phyloP scores from a whole-genome alignment of 169 alveolate species.

The Plasmodium relictum region DNA sequence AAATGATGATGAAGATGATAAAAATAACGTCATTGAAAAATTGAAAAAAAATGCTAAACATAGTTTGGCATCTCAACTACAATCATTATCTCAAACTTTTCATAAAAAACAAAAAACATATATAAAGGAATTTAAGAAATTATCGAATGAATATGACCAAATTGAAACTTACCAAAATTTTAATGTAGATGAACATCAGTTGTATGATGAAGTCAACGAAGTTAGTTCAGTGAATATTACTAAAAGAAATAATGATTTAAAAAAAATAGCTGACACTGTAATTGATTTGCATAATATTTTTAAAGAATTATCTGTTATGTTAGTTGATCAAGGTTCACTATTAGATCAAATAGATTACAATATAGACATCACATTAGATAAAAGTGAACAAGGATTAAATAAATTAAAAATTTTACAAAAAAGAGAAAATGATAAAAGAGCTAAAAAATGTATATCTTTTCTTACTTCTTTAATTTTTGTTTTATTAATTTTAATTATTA shows the following conservation, averaged over 20 bases:
- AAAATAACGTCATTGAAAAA: constrained; percentile 36
- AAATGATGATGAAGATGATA: constrained; percentile 3
- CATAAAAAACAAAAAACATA: constrained; percentile 81
- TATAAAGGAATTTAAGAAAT: constrained; percentile 79
- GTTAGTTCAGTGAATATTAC: constrained; percentile 64
- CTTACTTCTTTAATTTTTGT: constrained; percentile 48
- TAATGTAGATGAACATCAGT: constrained; percentile 44
- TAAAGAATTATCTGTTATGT: constrained; percentile 85
- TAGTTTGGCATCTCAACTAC: constrained; percentile 81
- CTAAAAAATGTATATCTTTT: constrained; percentile 65
- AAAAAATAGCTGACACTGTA: constrained; percentile 83
- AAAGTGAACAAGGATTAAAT: constrained; percentile 71
- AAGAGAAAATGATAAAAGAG: constrained; percentile 33
- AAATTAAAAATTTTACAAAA: constrained; percentile 67
- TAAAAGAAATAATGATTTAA: constrained; percentile 82
- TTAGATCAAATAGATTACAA: constrained; percentile 88
- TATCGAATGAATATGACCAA: constrained; percentile 70
- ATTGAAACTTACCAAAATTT: constrained; percentile 26
- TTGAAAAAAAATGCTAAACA: constrained; percentile 83
- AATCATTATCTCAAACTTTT: constrained; percentile 80
- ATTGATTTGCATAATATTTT: constrained; percentile 84
- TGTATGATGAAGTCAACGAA: background rate
- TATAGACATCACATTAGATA: constrained; percentile 77
- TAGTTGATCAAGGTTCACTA: constrained; percentile 88
- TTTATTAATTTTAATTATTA: constrained; percentile 59